Evolutionary conservation across 2,329 filamentous ascomycete species (phyloP).

Genomic region (Aspergillus ustus): DNA sequence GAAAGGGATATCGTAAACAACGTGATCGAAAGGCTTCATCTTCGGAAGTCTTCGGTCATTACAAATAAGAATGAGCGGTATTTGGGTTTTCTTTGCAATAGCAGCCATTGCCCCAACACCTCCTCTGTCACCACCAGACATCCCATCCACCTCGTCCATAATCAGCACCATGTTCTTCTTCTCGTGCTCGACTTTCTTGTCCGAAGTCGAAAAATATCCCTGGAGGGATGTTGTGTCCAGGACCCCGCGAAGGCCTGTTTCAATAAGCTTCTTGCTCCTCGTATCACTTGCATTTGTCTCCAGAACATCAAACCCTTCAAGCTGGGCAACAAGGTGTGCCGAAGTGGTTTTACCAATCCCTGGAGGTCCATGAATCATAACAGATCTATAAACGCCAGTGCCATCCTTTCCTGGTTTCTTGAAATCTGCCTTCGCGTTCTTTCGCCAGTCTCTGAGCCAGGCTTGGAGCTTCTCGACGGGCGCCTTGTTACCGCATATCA

Average conservation of each 20-base stretch:
- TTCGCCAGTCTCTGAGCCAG: constrained; percentile 84
- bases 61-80: constrained; percentile 96
- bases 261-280: constrained; percentile 93
- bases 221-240: constrained; percentile 91
- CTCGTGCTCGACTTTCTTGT: constrained; percentile 74
- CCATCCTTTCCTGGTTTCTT: constrained; percentile 83
- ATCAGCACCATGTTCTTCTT: constrained; percentile 96
- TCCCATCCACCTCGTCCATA: constrained; percentile 99
- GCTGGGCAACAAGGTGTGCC: constrained; percentile 87
- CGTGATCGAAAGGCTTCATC: constrained; percentile 96
- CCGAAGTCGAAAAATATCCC: constrained; percentile 86
- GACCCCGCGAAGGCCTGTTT: constrained; percentile 83
- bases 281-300: constrained; percentile 97
- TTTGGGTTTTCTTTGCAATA: constrained; percentile 91
- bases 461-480: constrained; percentile 86
- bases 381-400: constrained; percentile 79
- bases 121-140: constrained; percentile 95
- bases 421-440: constrained; percentile 78
- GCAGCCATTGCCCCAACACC: constrained; percentile 93
- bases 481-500: constrained; percentile 94
- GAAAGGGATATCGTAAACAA: constrained; percentile 84
- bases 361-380: constrained; percentile 93
- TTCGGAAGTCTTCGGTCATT: constrained; percentile 92
- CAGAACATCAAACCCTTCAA: constrained; percentile 90
- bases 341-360: constrained; percentile 98